Evolutionary conservation across 2,329 filamentous ascomycete genomes (phyloP).

Genomic region (Colletotrichum lini): DNA sequence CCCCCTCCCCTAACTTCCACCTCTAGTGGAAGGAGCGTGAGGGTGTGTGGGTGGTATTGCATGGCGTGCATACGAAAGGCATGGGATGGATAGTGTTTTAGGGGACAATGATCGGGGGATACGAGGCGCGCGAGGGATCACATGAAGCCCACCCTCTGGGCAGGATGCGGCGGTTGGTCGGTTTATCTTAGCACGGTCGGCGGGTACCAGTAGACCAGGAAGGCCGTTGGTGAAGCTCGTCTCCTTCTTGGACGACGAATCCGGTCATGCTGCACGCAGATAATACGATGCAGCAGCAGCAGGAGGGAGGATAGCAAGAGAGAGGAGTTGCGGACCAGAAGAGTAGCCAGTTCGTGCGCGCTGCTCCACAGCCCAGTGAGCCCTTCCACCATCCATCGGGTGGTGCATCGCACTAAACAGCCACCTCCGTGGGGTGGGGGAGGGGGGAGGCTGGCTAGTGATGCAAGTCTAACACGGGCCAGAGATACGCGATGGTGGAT

Average conservation of each 20-base stretch:
- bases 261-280: conserved; percentile 1
- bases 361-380: background rate
- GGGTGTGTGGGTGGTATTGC: conserved; percentile 34
- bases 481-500: conserved; percentile 25
- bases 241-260: background rate
- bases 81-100: background rate
- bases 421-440: conserved; percentile 6
- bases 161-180: conserved; percentile 6
- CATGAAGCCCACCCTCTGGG: conserved; percentile 18
- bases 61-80: conserved; percentile 34
- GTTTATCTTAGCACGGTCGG: conserved; percentile 2
- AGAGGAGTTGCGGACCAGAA: background rate
- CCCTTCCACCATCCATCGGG: background rate
- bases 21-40: background rate
- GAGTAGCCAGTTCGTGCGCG: background rate
- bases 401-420: background rate
- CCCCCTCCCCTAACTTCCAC: background rate
- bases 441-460: conserved; percentile 11
- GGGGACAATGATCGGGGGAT: conserved; percentile 8
- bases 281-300: background rate
- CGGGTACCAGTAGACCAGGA: background rate
- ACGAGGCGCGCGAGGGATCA: conserved; percentile 35
- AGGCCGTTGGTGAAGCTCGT: background rate
- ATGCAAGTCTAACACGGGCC: conserved; percentile 27
- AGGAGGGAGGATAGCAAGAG: background rate